Evolutionary conservation across 2,329 filamentous ascomycete species (phyloP).

Genomic region (Dactylonectria estremocensis): DNA sequence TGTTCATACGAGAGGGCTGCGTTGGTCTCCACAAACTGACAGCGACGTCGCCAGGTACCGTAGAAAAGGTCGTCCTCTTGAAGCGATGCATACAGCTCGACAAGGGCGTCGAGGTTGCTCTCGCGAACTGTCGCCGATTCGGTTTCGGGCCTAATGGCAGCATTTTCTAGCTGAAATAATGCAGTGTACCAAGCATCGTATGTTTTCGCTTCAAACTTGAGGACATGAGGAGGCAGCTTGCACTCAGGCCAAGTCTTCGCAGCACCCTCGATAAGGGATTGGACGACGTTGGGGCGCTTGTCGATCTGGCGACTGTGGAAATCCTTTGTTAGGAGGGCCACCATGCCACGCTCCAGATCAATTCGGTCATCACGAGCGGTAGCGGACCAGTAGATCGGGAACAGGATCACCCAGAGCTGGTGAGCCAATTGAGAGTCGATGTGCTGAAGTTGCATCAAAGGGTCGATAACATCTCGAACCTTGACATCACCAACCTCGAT

Average conservation of each 20-base stretch:
- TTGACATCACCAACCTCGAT: constrained; percentile 88
- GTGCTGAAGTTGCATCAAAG: constrained; percentile 92
- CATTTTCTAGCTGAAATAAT: constrained; percentile 89
- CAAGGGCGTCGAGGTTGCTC: constrained; percentile 95
- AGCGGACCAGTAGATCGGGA: constrained; percentile 94
- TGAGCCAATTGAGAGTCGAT: constrained; percentile 86
- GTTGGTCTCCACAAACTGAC: constrained; percentile 98
- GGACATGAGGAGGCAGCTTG: constrained; percentile 93
- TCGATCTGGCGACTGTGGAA: constrained; percentile 96
- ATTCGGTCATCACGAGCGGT: constrained; percentile 88
- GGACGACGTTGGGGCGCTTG: constrained; percentile 94
- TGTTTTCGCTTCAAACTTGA: constrained; percentile 94
- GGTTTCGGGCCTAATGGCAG: constrained; percentile 85
- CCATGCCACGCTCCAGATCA: constrained; percentile 92
- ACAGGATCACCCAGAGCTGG: constrained; percentile 91
- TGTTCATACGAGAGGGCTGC: constrained; percentile 98
- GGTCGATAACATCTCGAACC: constrained; percentile 89
- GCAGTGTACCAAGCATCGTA: constrained; percentile 99
- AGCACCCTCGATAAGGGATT: constrained; percentile 90
- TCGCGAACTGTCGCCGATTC: constrained; percentile 90
- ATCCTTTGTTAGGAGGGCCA: constrained; percentile 92
- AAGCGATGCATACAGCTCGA: constrained; percentile 90
- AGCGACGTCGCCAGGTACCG: constrained; percentile 94
- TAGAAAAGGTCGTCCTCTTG: constrained; percentile 99
- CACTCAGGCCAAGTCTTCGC: constrained; percentile 88